Evolutionary conservation across 208 protist species (phyloP), one percentile per base, ranked within the genome.

Genomic region (Leishmania aethiopica): DNA sequence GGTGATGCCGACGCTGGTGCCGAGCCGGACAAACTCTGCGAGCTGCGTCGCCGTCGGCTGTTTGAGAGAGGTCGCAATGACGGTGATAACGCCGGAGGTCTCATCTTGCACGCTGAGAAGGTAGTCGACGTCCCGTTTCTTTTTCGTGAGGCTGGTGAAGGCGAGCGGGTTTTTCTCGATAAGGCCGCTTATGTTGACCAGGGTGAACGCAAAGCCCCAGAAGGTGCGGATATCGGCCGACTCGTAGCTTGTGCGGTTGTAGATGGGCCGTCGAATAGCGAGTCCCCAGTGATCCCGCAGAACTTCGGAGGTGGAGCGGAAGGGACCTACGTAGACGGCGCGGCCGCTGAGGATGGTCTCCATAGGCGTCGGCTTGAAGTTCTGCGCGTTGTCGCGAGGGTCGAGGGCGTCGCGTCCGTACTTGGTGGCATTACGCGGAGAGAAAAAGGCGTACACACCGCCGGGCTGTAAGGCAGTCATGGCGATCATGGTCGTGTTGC

Each of bases 161-260:
- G 10, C 37, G 28, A 86, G 64, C 22, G 40, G 7, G 37, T 60
- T 64, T 1, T 15, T 17, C 3, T 79, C 57, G 28, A 96, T 57
- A 7, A 94, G 64, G 1, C 74, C 42, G 45, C 81, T 80, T 0
- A 97, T 73, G 75, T 84, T 89, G n/a, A 92, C 70, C 0, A 84
- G 64, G 22, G 82, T 77, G 59, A 86, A 62, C 22, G 85, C 79
- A 78, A 97, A 96, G 55, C 94, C 94, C 92, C 94, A 97, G 79
- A 97, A 97, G 60, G 82, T 90, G 22, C 64, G 11, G 0, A 42
- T 15, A 4, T 42, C 66, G 19, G 53, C 42, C 11, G 32, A 6
- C 10, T 40, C 40, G 42, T 40, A n/a, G 25, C 28, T 51, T 10
- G 70, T 88, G 49, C 78, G 74, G 59, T 93, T 89, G 84, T 88